These are phyloP conservation scores for Rhodomyrtus psidioides DNA, from an alignment of 441 rosid genomes.

Conservation along the genomic window DNA sequence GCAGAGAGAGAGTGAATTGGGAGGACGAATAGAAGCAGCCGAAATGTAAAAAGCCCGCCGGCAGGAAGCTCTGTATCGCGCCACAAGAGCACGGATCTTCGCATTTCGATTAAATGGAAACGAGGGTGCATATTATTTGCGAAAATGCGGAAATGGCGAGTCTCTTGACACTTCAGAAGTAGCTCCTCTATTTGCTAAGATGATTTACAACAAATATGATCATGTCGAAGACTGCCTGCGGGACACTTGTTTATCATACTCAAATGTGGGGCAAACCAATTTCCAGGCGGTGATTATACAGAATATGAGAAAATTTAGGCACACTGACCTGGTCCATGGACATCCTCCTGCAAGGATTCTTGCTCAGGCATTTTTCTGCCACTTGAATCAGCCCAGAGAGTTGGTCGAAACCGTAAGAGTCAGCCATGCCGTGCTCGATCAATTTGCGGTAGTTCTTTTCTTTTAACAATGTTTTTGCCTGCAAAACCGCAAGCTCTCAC, in stretches of 20 bases:
- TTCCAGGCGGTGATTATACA: neutral
- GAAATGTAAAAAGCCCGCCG: neutral
- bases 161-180: neutral
- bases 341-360: constrained; percentile 1
- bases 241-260: neutral
- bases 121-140: neutral
- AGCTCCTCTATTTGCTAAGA: neutral
- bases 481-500: neutral
- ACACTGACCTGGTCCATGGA: neutral
- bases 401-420: neutral
- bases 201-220: neutral
- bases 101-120: neutral
- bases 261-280: neutral
- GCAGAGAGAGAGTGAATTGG: neutral
- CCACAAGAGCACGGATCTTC: neutral
- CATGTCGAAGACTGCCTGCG: neutral
- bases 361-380: constrained; percentile 8
- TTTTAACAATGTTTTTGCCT: neutral
- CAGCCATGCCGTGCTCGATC: neutral
- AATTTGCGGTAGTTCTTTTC: neutral
- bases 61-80: neutral
- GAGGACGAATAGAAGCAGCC: neutral
- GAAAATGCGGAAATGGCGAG: neutral
- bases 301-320: neutral
- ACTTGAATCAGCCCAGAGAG: constrained; percentile 4